Evolutionary conservation across 768 basidiomycete species (phyloP), one percentile per base, ranked within the genome.

Genomic region (Pulveroboletus frians): DNA sequence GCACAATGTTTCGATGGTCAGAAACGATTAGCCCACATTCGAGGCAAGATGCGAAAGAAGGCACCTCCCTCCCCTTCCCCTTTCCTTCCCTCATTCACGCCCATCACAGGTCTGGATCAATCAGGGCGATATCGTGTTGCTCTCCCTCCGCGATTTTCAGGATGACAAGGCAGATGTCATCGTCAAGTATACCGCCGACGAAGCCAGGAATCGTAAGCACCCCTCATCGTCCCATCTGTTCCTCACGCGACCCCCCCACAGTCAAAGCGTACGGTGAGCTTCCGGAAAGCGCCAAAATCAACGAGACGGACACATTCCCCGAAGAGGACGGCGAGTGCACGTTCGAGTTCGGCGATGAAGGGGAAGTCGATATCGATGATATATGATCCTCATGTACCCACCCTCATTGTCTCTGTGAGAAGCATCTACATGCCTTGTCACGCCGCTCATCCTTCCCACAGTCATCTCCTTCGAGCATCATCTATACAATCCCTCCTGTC

Each of bases 41-140:
- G 96, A 72, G 96, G 96, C 34, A 97, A 97, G 75, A 94, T 99
- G 95, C 75, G 96, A 60, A 99, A 98, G 74, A 99, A 99, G 88
- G 95, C 87, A 58, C 3, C 17, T 11, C 10, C 50, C 26, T 18
- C 7, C 4, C 4, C 2, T 38, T 9, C 45, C 13, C 31, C 31
- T 10, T 29, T 17, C 37, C 18, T 58, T 17, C 18, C 32, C 23
- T 49, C 31, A 56, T 52, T 52, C 44, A 23, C 27, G 23, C 14
- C 14, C 40, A 18, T 50, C 20, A 30, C 49, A 97, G 94, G 93
- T 98, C 63, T 98, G 95, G 95, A 98, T 98, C 66, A 96, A 95
- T 67, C 92, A 96, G 62, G 95, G 95, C 62, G 95, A 97, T 64
- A 97, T 97, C 63, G 83, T 98, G 44, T 75, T 97, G 38, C 75